A percentile compares a stretch with the other conserved stretches of the same genome.
Conservation (phyloP, 2,329 filamentous ascomycete species). For the Apiospora pterosperma region DNA sequence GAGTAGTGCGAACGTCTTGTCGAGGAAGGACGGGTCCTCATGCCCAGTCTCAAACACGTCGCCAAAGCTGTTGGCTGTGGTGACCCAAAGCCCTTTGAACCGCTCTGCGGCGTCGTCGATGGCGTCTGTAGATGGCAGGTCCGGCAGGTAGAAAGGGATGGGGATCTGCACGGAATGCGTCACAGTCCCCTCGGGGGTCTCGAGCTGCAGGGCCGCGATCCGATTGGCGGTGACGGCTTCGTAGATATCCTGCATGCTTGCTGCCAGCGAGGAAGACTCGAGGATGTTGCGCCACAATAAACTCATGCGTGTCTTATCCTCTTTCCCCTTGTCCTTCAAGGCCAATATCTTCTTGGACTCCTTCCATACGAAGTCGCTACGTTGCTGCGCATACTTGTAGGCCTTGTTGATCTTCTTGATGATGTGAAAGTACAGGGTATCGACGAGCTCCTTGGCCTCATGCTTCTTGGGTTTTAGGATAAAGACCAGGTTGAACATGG, state of each 20-base stretch:
- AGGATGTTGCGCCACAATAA: slow-evolving; percentile 69
- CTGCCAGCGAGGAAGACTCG: slow-evolving; percentile 72
- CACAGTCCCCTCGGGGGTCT: slow-evolving; percentile 54
- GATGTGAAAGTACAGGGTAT: slow-evolving; percentile 80
- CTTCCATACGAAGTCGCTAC: slow-evolving; percentile 85
- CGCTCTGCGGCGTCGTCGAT: slow-evolving; percentile 56
- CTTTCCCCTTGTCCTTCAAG: slow-evolving; percentile 78
- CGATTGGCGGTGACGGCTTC: slow-evolving; percentile 77
- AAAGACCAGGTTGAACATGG: slow-evolving; percentile 97
- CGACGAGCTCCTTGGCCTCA: slow-evolving; percentile 71
- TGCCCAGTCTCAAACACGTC: slow-evolving; percentile 42
- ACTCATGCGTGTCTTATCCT: slow-evolving; percentile 56
- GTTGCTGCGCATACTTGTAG: slow-evolving; percentile 87
- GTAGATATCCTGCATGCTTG: slow-evolving; percentile 79
- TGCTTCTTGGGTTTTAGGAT: slow-evolving; percentile 77
- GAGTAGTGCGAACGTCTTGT: slow-evolving; percentile 83
- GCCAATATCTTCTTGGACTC: slow-evolving; percentile 81
- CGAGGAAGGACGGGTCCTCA: slow-evolving; percentile 66
- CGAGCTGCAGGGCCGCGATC: slow-evolving; percentile 80
- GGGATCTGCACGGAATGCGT: slow-evolving; percentile 64
- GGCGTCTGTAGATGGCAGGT: slow-evolving; percentile 57
- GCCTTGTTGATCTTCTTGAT: slow-evolving; percentile 91
- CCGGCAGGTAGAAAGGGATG: slow-evolving; percentile 65
- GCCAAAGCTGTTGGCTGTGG: slow-evolving; percentile 75
- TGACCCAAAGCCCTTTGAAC: slow-evolving; percentile 78